Evolutionary conservation across 352 stramenopile species (phyloP).

Genomic region (Phytopythium helicoides): DNA sequence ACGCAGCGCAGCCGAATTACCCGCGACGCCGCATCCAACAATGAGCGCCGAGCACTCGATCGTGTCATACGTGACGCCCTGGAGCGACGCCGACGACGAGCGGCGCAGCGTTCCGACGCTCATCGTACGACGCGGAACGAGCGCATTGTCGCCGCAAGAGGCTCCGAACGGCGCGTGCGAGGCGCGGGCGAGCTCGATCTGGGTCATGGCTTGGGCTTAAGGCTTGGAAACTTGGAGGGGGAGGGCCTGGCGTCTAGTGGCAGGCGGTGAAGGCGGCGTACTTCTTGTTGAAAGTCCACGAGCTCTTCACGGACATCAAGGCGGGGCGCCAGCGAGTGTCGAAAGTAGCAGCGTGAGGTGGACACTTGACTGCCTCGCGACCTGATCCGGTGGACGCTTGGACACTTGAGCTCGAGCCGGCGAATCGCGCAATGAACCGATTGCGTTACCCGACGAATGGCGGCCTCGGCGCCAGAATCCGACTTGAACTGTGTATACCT

Average conservation of each 20-base stretch:
- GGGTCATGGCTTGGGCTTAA: conserved; percentile 33
- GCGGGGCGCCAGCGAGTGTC: background rate
- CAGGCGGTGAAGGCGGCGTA: conserved; percentile 70
- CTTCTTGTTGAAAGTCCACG: conserved; percentile 86
- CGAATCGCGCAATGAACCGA: conserved; percentile 67
- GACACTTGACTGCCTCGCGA: conserved; percentile 4
- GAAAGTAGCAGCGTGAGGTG: background rate
- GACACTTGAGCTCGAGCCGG: conserved; percentile 22
- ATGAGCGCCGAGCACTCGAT: conserved; percentile 64
- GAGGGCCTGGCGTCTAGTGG: conserved; percentile 36
- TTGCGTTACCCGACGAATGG: conserved; percentile 59
- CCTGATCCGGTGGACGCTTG: conserved; percentile 13
- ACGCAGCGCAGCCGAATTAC: conserved; percentile 72
- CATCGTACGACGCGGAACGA: conserved; percentile 33
- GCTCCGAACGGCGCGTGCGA: conserved; percentile 30
- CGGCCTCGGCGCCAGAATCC: conserved; percentile 3
- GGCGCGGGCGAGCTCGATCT: conserved; percentile 42
- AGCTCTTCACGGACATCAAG: conserved; percentile 83
- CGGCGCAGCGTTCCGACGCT: conserved; percentile 28
- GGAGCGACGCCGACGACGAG: conserved; percentile 25
- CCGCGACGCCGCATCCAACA: conserved; percentile 76
- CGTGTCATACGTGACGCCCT: conserved; percentile 37
- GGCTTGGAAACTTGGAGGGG: conserved; percentile 2
- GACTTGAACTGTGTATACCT: conserved; percentile 15
- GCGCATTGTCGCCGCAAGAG: conserved; percentile 15